These are phyloP conservation scores for Fonsecaea pedrosoi DNA, from an alignment of 2,329 filamentous ascomycete genomes.

Conservation along the genomic window DNA sequence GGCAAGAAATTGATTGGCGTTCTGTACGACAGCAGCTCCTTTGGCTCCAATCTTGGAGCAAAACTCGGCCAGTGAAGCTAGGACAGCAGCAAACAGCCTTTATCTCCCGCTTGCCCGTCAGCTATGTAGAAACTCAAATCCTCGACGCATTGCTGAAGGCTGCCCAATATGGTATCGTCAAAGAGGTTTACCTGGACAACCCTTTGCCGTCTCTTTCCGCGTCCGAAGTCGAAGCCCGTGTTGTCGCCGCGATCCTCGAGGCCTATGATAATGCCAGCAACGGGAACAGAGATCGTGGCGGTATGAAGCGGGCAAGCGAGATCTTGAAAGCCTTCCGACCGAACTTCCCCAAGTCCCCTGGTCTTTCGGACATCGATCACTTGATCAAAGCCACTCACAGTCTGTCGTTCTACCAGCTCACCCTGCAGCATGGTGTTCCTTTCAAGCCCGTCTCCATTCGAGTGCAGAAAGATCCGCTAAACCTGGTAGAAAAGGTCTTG, in stretches of 20 bases:
- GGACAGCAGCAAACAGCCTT: constrained; percentile 33
- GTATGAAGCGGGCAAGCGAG: constrained; percentile 66
- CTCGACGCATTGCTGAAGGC: constrained; percentile 61
- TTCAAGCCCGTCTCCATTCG: constrained; percentile 72
- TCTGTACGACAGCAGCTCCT: constrained; percentile 58
- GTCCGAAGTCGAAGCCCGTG: constrained; percentile 58
- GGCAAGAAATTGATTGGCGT: constrained; percentile 57
- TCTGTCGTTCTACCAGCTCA: constrained; percentile 69
- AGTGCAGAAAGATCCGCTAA: constrained; percentile 66
- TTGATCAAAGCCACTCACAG: constrained; percentile 68
- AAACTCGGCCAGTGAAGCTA: constrained; percentile 39
- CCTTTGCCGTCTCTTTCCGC: constrained; percentile 48
- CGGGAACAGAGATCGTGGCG: constrained; percentile 67
- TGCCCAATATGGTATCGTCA: constrained; percentile 52
- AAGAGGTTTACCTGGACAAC: constrained; percentile 49
- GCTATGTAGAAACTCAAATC: constrained; percentile 60
- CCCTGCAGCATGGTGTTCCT: constrained; percentile 67
- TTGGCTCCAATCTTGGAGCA: constrained; percentile 68
- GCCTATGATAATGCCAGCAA: constrained; percentile 71
- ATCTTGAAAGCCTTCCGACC: constrained; percentile 55
- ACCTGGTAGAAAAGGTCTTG: constrained; percentile 65
- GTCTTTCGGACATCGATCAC: constrained; percentile 56
- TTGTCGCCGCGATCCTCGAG: constrained; percentile 60
- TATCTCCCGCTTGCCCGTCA: constrained; percentile 41
- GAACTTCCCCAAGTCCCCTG: constrained; percentile 50